These are phyloP conservation scores for Termitomyces sp. DNA, from an alignment of 768 basidiomycete species.

Conservation along the genomic window DNA sequence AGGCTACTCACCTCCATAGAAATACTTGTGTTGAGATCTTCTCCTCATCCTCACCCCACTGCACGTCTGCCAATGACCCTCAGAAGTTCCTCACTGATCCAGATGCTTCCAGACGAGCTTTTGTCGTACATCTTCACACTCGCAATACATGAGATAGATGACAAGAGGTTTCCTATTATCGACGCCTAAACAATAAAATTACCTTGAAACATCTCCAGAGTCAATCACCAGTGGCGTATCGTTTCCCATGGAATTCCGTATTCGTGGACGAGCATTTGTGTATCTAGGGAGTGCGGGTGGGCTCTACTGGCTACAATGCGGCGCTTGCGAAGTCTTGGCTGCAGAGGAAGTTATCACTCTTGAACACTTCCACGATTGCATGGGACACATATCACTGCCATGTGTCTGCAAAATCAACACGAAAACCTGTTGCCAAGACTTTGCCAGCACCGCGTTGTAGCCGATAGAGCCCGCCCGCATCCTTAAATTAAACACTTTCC, in stretches of 20 bases:
- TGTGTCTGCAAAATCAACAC: too few species aligned
- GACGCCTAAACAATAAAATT: conserved; percentile 34
- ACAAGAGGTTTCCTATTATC: conserved; percentile 23
- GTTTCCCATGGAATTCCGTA: conserved; percentile 42
- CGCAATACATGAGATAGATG: conserved; percentile 28
- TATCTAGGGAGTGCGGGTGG: too few species aligned
- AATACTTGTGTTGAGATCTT: background rate
- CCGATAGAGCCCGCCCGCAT: too few species aligned
- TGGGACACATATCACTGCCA: too few species aligned
- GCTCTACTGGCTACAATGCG: too few species aligned
- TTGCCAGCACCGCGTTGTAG: too few species aligned
- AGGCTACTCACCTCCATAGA: conserved; percentile 23
- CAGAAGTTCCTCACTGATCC: conserved; percentile 21
- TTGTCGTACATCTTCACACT: conserved; percentile 52
- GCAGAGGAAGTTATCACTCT: too few species aligned
- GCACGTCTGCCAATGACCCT: conserved; percentile 1
- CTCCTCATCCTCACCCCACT: background rate
- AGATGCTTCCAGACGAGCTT: conserved; percentile 48
- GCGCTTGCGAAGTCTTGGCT: too few species aligned
- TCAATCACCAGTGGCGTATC: conserved; percentile 46
- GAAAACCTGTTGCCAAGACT: too few species aligned
- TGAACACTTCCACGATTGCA: too few species aligned
- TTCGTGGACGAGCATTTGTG: conserved; percentile 51
- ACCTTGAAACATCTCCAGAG: conserved; percentile 41
- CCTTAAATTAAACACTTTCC: too few species aligned